Evolutionary conservation across 1,284 basidiomycete species (phyloP), one percentile per base, ranked within the genome.

Genomic region (Quambalaria eucalypti): DNA sequence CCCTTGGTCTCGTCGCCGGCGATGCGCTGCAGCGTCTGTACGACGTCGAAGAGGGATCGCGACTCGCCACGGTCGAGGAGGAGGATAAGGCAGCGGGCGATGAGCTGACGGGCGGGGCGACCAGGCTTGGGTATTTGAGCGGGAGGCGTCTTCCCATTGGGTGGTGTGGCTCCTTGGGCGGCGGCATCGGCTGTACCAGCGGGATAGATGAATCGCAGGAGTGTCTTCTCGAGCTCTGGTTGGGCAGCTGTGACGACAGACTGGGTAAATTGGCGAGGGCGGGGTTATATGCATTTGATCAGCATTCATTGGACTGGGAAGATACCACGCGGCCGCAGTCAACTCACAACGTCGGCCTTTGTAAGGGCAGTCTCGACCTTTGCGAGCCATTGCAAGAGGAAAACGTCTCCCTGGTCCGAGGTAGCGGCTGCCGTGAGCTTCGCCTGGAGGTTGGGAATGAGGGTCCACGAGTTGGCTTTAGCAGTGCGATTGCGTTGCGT

Each of bases 41-140:
- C 75, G 6, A 87, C 86, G 68, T 97, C 92, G 66, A 91, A 96
- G 51, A 95, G 77, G 1, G 85, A 84, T 72, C 85, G 82, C 12
- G 65, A 64, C 71, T 96, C 91, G 62, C 87, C 87, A 16, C 85
- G 82, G 31, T 80, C 81, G 77, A 93, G 92, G n/a, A 95, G 69
- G 21, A 80, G 76, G 51, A 88, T 78, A 44, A 96, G 77, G 68
- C 88, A 90, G 78, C 87, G 81, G 5, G 87, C 84, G 48, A 87
- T 82, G 2, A 90, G 79, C 59, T 87, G 86, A 36, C 93, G 82
- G 50, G 90, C 79, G 2, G 89, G 89, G 23, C 90, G 84, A 21
- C 92, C 91, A 1, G 91, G 90, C 29, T 68, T 66, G 25, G 73
- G 66, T 14, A 56, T 23, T 26, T 46, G 42, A n/a, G 58, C 30